Base-by-base conservation (phyloP, 2,329 filamentous ascomycete species). In the Cladophialophora bantiana region DNA sequence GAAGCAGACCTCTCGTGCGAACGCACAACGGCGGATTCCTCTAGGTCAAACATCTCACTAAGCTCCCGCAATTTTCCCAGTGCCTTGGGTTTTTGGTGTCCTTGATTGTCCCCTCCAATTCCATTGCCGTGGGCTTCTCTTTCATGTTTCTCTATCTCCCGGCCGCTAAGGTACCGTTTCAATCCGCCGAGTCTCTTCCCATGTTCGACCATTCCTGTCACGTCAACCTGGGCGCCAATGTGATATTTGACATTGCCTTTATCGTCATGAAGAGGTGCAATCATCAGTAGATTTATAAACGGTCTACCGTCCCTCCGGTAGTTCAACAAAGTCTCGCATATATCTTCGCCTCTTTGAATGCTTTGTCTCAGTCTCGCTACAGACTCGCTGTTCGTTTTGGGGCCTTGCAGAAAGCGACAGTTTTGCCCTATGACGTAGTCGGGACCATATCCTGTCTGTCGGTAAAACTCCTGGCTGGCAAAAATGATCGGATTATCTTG, bases 401-500 rank as follows among this genome's bases (percentile, higher is more conserved):
- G 75, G 4, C 80, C 80, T 72, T 82, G 80, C 1, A 82, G 72
- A 65, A 82, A 82, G 31, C 80, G 77, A 67, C 80, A 82, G 61
- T 82, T 83, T 15, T 77, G 74, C 9, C 80, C 80, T 48, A 83
- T 78, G 10, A 78, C 76, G 67, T 81, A 78, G 45, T 82, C 79
- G 34, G 73, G 74, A 20, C 77, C 76, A 66, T 82, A 83, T 48
- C 80, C 78, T 2, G 80, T 78, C 26, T 76, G 78, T 52, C 77
- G 76, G 72, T 81, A 82, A 72, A 83, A 83, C 61, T 80, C 80
- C 68, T 81, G 77, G 15, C 78, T 81, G 36, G 80, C 80, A 69
- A 81, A 82, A 1, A 82, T 77, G 62, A 82, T 81, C 1, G 80
- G 80, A 66, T 81, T 82, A 68, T 82, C 80, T 9, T 75, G 73